Evolutionary conservation across 768 basidiomycete species (phyloP).

Genomic region (Lentinula boryana): DNA sequence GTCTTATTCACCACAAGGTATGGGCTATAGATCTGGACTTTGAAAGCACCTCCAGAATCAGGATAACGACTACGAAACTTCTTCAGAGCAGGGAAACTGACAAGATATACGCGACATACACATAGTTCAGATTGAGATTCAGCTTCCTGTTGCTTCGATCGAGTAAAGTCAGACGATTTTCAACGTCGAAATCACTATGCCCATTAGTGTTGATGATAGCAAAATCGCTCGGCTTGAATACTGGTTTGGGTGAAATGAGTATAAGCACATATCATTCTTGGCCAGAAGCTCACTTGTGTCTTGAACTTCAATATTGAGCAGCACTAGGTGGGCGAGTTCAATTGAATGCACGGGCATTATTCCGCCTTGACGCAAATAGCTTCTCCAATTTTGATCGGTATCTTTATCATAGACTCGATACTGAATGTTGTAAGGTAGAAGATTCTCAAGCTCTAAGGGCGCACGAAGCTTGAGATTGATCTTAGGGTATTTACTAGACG

Average conservation of each 20-base stretch:
- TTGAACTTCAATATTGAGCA: conserved; percentile 86
- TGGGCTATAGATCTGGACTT: conserved; percentile 90
- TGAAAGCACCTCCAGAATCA: conserved; percentile 92
- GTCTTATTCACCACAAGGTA: conserved; percentile 93
- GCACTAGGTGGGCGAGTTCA: conserved; percentile 81
- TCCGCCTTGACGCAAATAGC: conserved; percentile 88
- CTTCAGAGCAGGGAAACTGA: background rate
- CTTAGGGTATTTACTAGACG: conserved; percentile 71
- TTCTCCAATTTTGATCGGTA: conserved; percentile 89
- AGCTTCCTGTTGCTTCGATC: conserved; percentile 75
- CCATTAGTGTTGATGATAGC: conserved; percentile 95
- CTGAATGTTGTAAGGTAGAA: conserved; percentile 89
- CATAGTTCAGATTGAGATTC: conserved; percentile 80
- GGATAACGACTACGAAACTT: conserved; percentile 54
- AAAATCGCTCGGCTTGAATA: conserved; percentile 91
- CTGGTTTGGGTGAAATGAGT: conserved; percentile 30
- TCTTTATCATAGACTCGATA: conserved; percentile 98
- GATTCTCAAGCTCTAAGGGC: conserved; percentile 92
- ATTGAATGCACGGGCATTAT: conserved; percentile 96
- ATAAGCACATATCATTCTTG: background rate
- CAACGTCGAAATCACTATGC: conserved; percentile 83
- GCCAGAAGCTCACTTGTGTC: conserved; percentile 63
- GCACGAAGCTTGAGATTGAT: conserved; percentile 84
- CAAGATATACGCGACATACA: conserved; percentile 45
- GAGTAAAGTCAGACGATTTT: conserved; percentile 62